These are phyloP conservation scores for Baudoinia panamericana DNA, from an alignment of 495 filamentous ascomycete genomes.

Conservation along the genomic window DNA sequence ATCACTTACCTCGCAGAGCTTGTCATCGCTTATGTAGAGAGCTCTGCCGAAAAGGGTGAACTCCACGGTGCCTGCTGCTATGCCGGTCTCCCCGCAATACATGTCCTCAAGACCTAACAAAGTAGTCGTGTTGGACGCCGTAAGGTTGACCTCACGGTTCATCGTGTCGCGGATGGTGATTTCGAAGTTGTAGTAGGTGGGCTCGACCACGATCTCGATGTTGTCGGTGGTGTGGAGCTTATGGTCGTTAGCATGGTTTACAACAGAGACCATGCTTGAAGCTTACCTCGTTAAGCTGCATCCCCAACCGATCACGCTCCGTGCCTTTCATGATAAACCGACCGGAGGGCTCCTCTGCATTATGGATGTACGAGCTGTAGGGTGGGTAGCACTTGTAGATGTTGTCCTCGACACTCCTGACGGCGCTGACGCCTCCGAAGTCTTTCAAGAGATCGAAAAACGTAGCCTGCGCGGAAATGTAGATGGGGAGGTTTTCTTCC, in stretches of 20 bases:
- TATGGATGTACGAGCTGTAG: too few relatives aligned
- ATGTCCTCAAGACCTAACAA: neutral
- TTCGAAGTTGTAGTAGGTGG: neutral
- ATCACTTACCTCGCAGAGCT: neutral
- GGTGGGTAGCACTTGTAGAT: too few relatives aligned
- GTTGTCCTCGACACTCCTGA: neutral
- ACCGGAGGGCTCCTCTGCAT: too few relatives aligned
- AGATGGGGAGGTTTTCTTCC: too few relatives aligned
- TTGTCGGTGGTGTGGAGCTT: neutral
- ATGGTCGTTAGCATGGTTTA: neutral
- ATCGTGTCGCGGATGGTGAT: slow-evolving; percentile 11
- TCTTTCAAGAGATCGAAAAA: too few relatives aligned
- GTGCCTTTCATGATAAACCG: too few relatives aligned
- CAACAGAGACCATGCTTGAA: neutral
- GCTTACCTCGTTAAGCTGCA: neutral
- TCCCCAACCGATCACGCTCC: neutral
- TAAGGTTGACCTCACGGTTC: neutral
- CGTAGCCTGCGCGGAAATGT: too few relatives aligned
- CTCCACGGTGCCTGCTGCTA: too few relatives aligned
- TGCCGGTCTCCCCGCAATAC: neutral
- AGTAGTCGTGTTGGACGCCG: neutral
- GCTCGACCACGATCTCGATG: neutral
- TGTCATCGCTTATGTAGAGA: neutral
- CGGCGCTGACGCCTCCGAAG: too few relatives aligned
- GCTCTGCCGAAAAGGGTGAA: too few relatives aligned